Base-by-base conservation (phyloP, 2,329 filamentous ascomycete species). In the Pestalotiopsis sp. region DNA sequence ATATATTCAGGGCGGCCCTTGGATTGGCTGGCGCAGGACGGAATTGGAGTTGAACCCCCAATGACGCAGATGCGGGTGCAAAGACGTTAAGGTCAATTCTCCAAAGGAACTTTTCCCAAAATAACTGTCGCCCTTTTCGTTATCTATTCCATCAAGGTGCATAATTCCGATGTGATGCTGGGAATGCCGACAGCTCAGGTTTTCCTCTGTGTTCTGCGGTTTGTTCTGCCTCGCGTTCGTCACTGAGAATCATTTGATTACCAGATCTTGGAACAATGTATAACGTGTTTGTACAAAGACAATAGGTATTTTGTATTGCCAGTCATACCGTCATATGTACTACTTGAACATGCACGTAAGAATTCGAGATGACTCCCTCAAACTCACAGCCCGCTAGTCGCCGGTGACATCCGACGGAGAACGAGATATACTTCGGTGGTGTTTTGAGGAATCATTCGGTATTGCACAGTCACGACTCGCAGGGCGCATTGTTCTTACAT, bases 351-450 rank as follows among this genome's bases (percentile, higher is more conserved):
- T 45, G 41, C 17, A 45, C 17, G 41, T 45, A 45, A 45, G 13
- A 45, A 14, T 45, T n/a, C 5, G 41, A 45, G 41, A 45, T 45
- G 14, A 45, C 39, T 14, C 41, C 17, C 3, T 31, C 41, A n/a
- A 45, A 45, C n/a, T 45, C 41, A 45, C 41, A 3, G 17, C 41
- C 12, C 13, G 17, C 20, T 23, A 23, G 12, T 7, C 14, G 20
- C 58, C 58, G 58, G 58, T 31, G 20, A 61, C 27, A 36, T 61
- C 58, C 58, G 58, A 61, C 58, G 58, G 58, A 31, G 17, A 61
- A 61, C 58, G 58, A 31, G 14, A 31, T 14, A n/a, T 31, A 31
- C 23, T 27, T 31, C 27, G 14, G 14, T 45, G 41, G 41, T 45
- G 41, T n/a, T 13, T 13, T 13, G 17, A 14, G 41, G 41, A 45